phyloP scores from a whole-genome alignment of 768 basidiomycete genomes.

The Amanita exitialis region DNA sequence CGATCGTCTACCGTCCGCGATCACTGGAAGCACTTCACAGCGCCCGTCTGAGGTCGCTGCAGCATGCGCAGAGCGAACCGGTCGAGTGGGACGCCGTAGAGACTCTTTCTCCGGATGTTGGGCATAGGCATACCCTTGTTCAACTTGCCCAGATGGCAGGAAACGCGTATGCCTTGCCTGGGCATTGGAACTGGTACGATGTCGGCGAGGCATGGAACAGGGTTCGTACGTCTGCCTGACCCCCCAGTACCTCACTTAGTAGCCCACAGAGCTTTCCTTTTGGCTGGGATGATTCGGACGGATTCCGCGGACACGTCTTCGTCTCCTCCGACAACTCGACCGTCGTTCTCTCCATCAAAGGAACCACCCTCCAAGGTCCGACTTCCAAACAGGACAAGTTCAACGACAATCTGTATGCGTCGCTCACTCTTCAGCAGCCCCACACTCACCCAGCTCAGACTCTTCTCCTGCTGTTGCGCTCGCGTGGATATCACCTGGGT shows the following conservation, averaged over 20 bases:
- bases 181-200: conserved; percentile 72
- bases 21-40: conserved; percentile 39
- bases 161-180: conserved; percentile 79
- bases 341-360: conserved; percentile 81
- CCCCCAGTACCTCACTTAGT: conserved; percentile 1
- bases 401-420: conserved; percentile 67
- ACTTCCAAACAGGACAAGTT: conserved; percentile 89
- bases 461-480: conserved; percentile 93
- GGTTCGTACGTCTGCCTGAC: conserved; percentile 15
- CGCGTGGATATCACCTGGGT: conserved; percentile 82
- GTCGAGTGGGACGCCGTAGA: conserved; percentile 62
- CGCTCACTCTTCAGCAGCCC: not conserved
- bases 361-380: conserved; percentile 73
- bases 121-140: conserved; percentile 67
- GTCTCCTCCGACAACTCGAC: conserved; percentile 70
- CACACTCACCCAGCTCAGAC: conserved; percentile 13
- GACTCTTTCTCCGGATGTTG: conserved; percentile 67
- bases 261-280: conserved; percentile 61
- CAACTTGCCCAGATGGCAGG: conserved; percentile 84
- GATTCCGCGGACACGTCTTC: conserved; percentile 89
- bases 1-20: conserved; percentile 50
- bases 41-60: conserved; percentile 43
- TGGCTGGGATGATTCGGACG: conserved; percentile 67
- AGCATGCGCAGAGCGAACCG: conserved; percentile 34
- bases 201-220: conserved; percentile 67